A percentile compares a stretch with the other conserved stretches of the same genome.
These are phyloP conservation scores for Venturia aucupariae DNA, from an alignment of 2,329 filamentous ascomycete species.

Conservation along the genomic window DNA sequence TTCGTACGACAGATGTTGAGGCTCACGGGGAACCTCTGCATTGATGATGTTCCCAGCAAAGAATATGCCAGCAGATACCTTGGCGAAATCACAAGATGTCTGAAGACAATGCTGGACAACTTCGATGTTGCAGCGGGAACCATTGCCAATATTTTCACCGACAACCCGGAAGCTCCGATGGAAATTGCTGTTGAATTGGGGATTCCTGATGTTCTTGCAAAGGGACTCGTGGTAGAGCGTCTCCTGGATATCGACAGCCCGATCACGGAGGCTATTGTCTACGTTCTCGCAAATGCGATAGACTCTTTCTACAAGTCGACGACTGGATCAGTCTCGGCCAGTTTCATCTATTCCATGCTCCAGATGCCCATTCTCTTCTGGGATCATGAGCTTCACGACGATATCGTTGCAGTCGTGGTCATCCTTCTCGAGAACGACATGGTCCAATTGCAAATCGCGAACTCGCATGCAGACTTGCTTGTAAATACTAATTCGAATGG, in stretches of 20 bases:
- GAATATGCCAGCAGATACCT: background rate
- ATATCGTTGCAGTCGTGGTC: background rate
- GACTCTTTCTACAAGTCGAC: background rate
- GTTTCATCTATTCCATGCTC: background rate
- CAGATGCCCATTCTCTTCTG: background rate
- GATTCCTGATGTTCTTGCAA: background rate
- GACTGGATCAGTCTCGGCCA: background rate
- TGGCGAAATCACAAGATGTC: background rate
- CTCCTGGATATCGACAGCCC: background rate
- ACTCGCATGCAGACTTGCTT: background rate
- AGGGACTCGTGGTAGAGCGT: background rate
- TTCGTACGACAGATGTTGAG: background rate
- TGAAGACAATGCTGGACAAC: background rate
- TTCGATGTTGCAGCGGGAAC: slow-evolving; percentile 3
- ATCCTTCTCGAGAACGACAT: background rate
- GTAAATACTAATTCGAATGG: background rate
- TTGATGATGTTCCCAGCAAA: background rate
- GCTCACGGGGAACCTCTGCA: background rate
- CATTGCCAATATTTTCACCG: background rate
- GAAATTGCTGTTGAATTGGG: background rate
- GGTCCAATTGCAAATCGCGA: background rate
- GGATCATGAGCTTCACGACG: background rate
- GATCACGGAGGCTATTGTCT: background rate
- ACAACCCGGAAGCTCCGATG: background rate
- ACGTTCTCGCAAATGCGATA: background rate